These are phyloP conservation scores for Cryphonectria japonica DNA, from an alignment of 2,329 filamentous ascomycete genomes.

Conservation along the genomic window DNA sequence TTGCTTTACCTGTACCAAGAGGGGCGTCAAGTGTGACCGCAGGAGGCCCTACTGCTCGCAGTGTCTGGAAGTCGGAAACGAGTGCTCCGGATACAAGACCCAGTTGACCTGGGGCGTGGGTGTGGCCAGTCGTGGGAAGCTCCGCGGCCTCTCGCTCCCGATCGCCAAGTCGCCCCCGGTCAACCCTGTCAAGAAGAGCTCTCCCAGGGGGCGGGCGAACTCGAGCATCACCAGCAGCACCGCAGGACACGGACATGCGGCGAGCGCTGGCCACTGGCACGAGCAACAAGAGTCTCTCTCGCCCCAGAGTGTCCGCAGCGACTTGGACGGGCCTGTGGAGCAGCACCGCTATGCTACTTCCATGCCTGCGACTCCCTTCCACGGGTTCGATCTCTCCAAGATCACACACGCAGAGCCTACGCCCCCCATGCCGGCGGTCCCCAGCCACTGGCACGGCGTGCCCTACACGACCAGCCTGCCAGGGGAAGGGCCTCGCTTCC, in stretches of 20 bases:
- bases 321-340: slow-evolving; percentile 41
- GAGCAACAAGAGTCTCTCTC: slow-evolving; percentile 42
- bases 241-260: slow-evolving; percentile 32
- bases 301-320: slow-evolving; percentile 41
- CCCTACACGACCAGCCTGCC: slow-evolving; percentile 50
- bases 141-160: slow-evolving; percentile 81
- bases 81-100: slow-evolving; percentile 96
- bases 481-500: slow-evolving; percentile 48
- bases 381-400: slow-evolving; percentile 54
- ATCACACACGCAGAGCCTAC: slow-evolving; percentile 52
- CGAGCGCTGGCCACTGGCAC: slow-evolving; percentile 45
- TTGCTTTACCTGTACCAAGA: slow-evolving; percentile 90
- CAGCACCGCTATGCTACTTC: slow-evolving; percentile 45
- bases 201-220: slow-evolving; percentile 50
- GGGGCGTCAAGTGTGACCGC: slow-evolving; percentile 84
- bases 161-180: slow-evolving; percentile 65
- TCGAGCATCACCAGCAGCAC: slow-evolving; percentile 37
- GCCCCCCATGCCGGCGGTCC: slow-evolving; percentile 41
- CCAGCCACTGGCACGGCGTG: slow-evolving; percentile 51
- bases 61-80: slow-evolving; percentile 87
- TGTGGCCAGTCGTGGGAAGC: slow-evolving; percentile 92
- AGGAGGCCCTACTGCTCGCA: slow-evolving; percentile 92
- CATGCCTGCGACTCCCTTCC: slow-evolving; percentile 45
- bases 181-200: slow-evolving; percentile 52
- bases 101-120: slow-evolving; percentile 96